Evolutionary conservation across 768 basidiomycete species (phyloP).

Genomic region (Paxillus ammoniavirescens): DNA sequence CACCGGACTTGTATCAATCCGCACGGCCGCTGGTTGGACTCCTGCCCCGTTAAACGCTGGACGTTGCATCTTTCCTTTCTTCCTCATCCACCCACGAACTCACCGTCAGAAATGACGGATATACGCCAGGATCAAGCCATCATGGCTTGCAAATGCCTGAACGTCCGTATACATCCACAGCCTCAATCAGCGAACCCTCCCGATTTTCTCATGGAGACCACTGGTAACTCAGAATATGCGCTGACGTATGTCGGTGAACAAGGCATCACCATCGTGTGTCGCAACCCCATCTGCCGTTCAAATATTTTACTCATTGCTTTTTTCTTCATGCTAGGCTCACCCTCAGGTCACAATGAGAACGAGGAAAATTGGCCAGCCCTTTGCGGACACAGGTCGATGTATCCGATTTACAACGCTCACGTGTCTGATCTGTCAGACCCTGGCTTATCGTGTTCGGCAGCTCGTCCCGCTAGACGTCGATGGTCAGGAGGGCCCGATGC

Average conservation of each 20-base stretch:
- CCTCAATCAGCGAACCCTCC: conserved; percentile 30
- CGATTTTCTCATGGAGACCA: conserved; percentile 30
- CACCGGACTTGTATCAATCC: conserved; percentile 36
- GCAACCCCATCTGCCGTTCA: background rate
- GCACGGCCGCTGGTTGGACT: conserved; percentile 8
- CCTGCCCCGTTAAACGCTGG: conserved; percentile 27
- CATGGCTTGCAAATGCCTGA: conserved; percentile 71
- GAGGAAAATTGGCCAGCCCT: conserved; percentile 43
- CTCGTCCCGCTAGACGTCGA: conserved; percentile 55
- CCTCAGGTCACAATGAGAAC: conserved; percentile 69
- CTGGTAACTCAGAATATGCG: conserved; percentile 40
- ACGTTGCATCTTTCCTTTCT: conserved; percentile 14
- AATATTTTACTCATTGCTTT: conserved; percentile 6
- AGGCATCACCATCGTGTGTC: conserved; percentile 63
- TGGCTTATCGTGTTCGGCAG: conserved; percentile 70
- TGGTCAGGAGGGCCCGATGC: conserved; percentile 58
- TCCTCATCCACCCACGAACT: conserved; percentile 14
- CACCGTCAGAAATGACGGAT: conserved; percentile 22
- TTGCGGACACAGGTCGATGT: conserved; percentile 46
- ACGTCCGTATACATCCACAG: conserved; percentile 53
- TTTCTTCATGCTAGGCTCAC: conserved; percentile 47
- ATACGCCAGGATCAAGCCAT: conserved; percentile 13
- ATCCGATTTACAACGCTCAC: conserved; percentile 63
- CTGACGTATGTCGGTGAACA: conserved; percentile 64
- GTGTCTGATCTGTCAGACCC: conserved; percentile 65